Conservation (phyloP, 371 early-diverging fungal genomes). For the Rhizopus stolonifer region DNA sequence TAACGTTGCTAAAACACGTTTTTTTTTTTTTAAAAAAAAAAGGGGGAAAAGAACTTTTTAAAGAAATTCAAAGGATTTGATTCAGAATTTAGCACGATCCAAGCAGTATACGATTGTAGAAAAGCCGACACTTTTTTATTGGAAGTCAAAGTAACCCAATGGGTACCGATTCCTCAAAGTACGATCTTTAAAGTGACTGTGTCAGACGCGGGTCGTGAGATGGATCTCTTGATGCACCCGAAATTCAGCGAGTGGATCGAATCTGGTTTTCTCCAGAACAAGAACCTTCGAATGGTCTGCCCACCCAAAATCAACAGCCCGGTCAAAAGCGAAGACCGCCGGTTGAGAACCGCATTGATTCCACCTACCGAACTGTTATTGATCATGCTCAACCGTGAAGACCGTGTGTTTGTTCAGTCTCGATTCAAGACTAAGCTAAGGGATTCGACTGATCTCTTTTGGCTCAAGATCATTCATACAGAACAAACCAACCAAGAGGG, state of each 20-base stretch:
- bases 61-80: slow-evolving; percentile 23
- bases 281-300: slow-evolving; percentile 29
- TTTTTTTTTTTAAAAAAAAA: no score
- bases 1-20: background rate
- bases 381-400: slow-evolving; percentile 27
- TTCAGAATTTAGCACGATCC: slow-evolving; percentile 20
- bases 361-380: slow-evolving; percentile 35
- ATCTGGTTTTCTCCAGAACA: slow-evolving; percentile 4
- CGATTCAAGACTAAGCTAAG: background rate
- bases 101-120: slow-evolving; percentile 20
- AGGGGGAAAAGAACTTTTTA: slow-evolving; percentile 28
- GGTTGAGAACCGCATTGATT: slow-evolving; percentile 23
- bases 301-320: slow-evolving; percentile 24
- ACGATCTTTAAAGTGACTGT: slow-evolving; percentile 19
- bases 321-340: slow-evolving; percentile 9
- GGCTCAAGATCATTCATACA: slow-evolving; percentile 42
- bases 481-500: slow-evolving; percentile 24
- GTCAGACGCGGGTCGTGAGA: slow-evolving; percentile 18
- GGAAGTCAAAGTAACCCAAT: slow-evolving; percentile 14
- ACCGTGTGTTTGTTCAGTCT: slow-evolving; percentile 25
- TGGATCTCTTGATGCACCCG: slow-evolving; percentile 30
- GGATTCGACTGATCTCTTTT: slow-evolving; percentile 16
- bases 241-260: slow-evolving; percentile 26
- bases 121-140: slow-evolving; percentile 8
- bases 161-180: slow-evolving; percentile 2